These are phyloP conservation scores for Backusella tarrabulga DNA, from an alignment of 192 early-diverging fungal species.

Conservation along the genomic window DNA sequence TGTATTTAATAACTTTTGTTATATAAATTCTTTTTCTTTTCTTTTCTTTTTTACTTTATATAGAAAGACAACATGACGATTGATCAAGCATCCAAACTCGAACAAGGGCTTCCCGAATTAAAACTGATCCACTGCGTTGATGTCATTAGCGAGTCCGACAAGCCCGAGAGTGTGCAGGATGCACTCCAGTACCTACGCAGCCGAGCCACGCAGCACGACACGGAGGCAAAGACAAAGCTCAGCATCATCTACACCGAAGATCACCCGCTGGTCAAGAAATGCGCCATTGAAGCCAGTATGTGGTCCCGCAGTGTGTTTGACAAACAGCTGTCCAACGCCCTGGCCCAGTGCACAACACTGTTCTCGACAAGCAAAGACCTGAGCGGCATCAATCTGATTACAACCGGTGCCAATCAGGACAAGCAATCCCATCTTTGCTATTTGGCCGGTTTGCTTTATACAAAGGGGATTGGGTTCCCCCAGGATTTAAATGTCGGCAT, in stretches of 20 bases:
- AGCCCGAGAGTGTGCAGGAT: not conserved
- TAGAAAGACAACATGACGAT: not conserved
- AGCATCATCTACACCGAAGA: conserved; percentile 29
- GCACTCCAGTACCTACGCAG: conserved; percentile 20
- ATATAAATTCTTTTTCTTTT: not conserved
- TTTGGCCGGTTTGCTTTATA: conserved; percentile 22
- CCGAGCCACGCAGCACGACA: conserved; percentile 16
- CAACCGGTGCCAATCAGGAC: not conserved
- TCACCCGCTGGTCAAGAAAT: not conserved
- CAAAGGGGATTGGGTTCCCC: conserved; percentile 21
- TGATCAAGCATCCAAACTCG: not conserved
- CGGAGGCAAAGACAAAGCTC: conserved; percentile 29
- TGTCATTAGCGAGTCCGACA: not conserved
- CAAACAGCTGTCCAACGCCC: conserved; percentile 25
- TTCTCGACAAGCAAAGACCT: not conserved
- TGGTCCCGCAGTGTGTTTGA: conserved; percentile 36
- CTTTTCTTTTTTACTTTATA: not conserved
- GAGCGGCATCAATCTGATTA: not conserved
- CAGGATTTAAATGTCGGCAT: conserved; percentile 22
- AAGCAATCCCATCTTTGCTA: conserved; percentile 14
- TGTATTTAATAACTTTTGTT: not conserved
- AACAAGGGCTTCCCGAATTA: not conserved
- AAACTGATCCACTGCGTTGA: not conserved
- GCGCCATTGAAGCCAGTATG: conserved; percentile 14
- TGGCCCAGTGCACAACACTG: not conserved